Evolutionary conservation across 805 yeast species (phyloP), one percentile per base, ranked within the genome.

Genomic region (Kockiozyma suomiensis): DNA sequence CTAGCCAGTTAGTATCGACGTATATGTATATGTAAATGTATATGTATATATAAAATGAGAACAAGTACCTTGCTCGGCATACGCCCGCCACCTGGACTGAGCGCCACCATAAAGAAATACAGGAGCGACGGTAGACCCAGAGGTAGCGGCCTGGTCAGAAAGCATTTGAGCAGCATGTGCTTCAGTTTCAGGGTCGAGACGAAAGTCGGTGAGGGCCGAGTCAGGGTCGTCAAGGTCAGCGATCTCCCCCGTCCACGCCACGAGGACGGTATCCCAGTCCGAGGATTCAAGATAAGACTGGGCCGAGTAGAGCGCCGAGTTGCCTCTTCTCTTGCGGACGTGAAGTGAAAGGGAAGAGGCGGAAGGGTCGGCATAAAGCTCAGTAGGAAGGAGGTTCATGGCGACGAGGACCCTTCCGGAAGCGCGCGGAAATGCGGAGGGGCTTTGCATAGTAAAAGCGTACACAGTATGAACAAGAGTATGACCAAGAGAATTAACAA

Each of bases 231-330:
- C 55, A 42, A 28, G 50, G 54, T 56, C 56, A 52, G 33, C 73
- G 62, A 94, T 78, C 73, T 91, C 98, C 48, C 99, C 99, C 0
- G 97, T 88, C 99, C 99, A 94, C 1, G 90, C 97, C 53, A 94
- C 85, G 52, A 90, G 75, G 66, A 90, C 89, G 48, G 92, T 86
- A 63, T 91, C 96, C 94, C 97, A 93, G 0, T 92, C 82, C 8
- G 59, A 58, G 33, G 58, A 19, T 48, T 84, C 83, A 54, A 91
- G 75, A 69, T 82, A 85, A 61, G 81, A 79, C 61, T 88, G 82
- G 17, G 96, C 84, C 2, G 96, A 85, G 69, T 87, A 86, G 38
- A 93, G 75, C 0, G 97, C 96, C 8, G 94, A 85, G 68, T 89
- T 88, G 1, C 98, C 98, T 7, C 94, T 79, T 12, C 80, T 69